These are phyloP conservation scores for Senecio squalidus DNA, from an alignment of 140 eudicot species.

Conservation along the genomic window DNA sequence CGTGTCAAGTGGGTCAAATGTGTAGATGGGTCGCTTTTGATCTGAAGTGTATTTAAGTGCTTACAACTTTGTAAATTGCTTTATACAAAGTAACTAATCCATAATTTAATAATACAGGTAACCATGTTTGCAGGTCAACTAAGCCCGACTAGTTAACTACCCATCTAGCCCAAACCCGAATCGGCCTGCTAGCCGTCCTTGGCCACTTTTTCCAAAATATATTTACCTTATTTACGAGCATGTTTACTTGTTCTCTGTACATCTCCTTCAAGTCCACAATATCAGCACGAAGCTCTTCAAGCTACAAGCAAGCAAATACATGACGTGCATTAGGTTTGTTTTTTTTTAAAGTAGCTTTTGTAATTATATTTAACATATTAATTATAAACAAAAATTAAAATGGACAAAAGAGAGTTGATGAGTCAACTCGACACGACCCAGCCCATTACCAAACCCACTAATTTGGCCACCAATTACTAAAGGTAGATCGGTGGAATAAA, in stretches of 20 bases:
- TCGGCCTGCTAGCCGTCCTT: neutral
- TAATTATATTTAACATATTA: neutral
- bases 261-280: conserved; percentile 92
- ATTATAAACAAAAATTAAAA: too few species aligned
- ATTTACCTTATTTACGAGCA: conserved; percentile 89
- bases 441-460: too few species aligned
- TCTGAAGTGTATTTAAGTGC: neutral
- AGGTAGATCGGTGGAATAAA: too few species aligned
- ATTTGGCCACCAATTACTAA: too few species aligned
- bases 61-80: neutral
- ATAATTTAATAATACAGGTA: too few species aligned
- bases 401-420: too few species aligned
- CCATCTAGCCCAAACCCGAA: neutral
- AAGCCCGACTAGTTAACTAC: neutral
- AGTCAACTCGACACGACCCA: too few species aligned
- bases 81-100: too few species aligned
- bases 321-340: conserved; percentile 1
- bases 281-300: conserved; percentile 98
- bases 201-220: conserved; percentile 1
- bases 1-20: neutral
- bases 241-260: conserved; percentile 96
- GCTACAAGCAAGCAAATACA: conserved; percentile 34
- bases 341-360: neutral
- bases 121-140: neutral
- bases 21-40: neutral